Base-by-base conservation (phyloP, 306 rosid genomes). In the Medicago lupulina region DNA sequence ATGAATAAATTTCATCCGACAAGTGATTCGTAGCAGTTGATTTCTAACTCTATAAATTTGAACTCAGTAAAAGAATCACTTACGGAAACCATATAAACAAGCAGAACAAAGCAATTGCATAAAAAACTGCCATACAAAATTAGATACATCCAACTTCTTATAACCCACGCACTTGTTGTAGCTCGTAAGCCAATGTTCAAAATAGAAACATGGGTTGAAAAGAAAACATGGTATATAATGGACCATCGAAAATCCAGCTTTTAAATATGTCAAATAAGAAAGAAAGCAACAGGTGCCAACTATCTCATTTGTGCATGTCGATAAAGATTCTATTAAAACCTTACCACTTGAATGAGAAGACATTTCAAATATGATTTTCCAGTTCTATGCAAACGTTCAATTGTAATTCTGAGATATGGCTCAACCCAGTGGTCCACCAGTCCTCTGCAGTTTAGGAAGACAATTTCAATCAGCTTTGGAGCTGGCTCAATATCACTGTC, bases 401-500 rank as follows among this genome's bases (percentile, higher is more conserved):
- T 81, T 28, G 96, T 85, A 70, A 87, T 79, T 82, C 93, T 92
- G 47, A 94, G 88, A 83, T 94, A 94, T 34, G 97, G 97, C 75
- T 88, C 98, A 74, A 94, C 90, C 98, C 97, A 94, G 38, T 86
- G 95, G 87, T 94, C 98, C 79, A 92, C 96, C 85, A 90, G 96
- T 77, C 98, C 97, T 82, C 77, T 90, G 80, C 98, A 94, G 76
- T 94, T 91, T 87, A 92, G 96, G 72, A 94, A 88, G 79, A 94
- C 82, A 59, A 85, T 91, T 86, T 88, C 97, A 83, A 94, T 79
- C 76, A 94, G 95, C 89, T 90, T 94, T 5, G 98, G 98, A 51
- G 97, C 95, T 57, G 97, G 90, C 86, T 90, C 95, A 74, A 92
- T 94, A 76, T 92, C 98, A 53, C 70, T 73, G 79, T 94, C 98